Conservation (phyloP, 2,329 filamentous ascomycete genomes). For the Colletotrichum phormii region DNA sequence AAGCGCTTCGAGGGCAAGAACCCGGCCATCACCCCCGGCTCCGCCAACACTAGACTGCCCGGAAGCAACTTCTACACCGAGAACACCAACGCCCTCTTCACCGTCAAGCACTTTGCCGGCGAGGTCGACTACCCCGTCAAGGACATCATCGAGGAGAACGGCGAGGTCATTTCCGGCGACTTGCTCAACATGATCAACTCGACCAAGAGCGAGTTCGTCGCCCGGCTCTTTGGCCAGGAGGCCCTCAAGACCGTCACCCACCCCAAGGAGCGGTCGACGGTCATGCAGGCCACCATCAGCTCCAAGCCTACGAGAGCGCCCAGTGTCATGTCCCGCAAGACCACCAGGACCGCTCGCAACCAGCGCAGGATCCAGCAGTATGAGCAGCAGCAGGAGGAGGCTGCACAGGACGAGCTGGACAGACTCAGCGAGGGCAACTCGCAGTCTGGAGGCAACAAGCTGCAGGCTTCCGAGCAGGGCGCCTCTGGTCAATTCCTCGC, state of each 20-base stretch:
- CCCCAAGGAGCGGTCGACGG: conserved; percentile 87
- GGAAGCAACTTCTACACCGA: conserved; percentile 92
- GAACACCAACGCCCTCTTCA: conserved; percentile 84
- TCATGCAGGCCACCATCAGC: conserved; percentile 96
- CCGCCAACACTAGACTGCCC: conserved; percentile 79
- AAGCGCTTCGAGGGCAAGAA: conserved; percentile 97
- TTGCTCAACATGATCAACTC: conserved; percentile 92
- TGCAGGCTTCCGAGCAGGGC: conserved; percentile 68
- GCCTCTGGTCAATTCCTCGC: conserved; percentile 93
- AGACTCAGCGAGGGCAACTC: conserved; percentile 61
- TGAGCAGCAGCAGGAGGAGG: conserved; percentile 50
- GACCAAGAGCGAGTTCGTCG: conserved; percentile 89
- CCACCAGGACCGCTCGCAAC: conserved; percentile 54
- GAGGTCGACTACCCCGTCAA: conserved; percentile 94
- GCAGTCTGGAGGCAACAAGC: conserved; percentile 55
- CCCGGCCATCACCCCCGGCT: conserved; percentile 84
- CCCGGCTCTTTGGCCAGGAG: conserved; percentile 94
- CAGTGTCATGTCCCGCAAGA: conserved; percentile 88
- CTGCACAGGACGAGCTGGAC: conserved; percentile 60
- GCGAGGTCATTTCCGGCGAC: conserved; percentile 94
- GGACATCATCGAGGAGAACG: conserved; percentile 92
- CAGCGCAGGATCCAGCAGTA: conserved; percentile 43
- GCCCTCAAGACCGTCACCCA: conserved; percentile 93
- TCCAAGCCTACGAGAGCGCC: conserved; percentile 94
- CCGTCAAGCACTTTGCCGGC: conserved; percentile 93